Evolutionary conservation across 2,329 filamentous ascomycete species (phyloP).

Genomic region (Trichoderma atroviride): DNA sequence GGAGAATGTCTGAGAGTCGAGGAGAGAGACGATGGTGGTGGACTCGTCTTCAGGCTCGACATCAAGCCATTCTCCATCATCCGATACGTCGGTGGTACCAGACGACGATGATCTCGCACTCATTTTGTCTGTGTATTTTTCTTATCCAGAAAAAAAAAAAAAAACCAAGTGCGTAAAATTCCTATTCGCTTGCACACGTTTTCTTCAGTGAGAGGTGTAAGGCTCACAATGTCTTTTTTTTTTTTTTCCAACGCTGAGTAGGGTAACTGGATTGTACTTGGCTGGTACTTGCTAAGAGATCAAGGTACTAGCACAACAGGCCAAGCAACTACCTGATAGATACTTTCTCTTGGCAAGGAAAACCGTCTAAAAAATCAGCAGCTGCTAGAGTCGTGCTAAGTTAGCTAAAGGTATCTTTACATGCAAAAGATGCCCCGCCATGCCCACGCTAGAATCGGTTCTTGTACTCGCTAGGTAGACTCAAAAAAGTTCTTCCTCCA

Average conservation of each 20-base stretch:
- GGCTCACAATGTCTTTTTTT: not conserved
- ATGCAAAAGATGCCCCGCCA: not conserved
- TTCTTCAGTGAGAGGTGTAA: not conserved
- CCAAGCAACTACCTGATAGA: not conserved
- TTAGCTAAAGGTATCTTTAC: not conserved
- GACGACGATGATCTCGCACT: conserved; percentile 23
- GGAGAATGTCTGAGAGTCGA: conserved; percentile 67
- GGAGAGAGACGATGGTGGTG: conserved; percentile 65
- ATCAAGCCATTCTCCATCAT: conserved; percentile 56
- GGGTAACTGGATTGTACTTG: not conserved
- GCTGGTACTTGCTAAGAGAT: not conserved
- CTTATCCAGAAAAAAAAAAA: too few species aligned
- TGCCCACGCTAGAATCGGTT: not conserved
- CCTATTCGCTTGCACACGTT: not conserved
- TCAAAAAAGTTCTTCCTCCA: not conserved
- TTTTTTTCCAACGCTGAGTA: not conserved
- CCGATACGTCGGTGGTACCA: conserved; percentile 14
- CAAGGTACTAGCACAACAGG: not conserved
- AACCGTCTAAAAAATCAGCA: not conserved
- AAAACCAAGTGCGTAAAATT: not conserved
- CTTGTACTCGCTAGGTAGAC: not conserved
- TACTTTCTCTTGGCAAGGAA: not conserved
- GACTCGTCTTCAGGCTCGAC: conserved; percentile 65
- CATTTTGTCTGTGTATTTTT: not conserved
- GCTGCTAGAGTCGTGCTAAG: not conserved